phyloP scores from a whole-genome alignment of 2,329 filamentous ascomycete species.

The Dothistroma septosporum region DNA sequence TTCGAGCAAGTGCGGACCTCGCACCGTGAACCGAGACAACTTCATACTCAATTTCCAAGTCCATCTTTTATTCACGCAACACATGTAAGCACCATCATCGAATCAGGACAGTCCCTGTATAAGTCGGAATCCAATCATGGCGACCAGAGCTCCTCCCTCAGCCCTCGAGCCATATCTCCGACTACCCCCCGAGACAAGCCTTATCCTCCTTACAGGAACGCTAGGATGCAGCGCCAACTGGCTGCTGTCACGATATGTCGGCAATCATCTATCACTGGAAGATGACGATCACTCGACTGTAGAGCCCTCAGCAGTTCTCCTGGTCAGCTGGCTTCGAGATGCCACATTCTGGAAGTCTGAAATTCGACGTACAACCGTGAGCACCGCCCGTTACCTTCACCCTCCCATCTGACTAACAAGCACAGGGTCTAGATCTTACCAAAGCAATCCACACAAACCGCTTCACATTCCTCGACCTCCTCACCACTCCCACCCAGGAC shows the following conservation, averaged over 20 bases:
- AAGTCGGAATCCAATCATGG: constrained; percentile 10
- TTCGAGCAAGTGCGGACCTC: neutral
- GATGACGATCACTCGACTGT: constrained; percentile 29
- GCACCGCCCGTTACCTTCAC: neutral
- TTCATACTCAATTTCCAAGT: neutral
- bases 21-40: neutral
- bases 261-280: constrained; percentile 40
- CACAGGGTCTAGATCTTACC: constrained; percentile 67
- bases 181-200: constrained; percentile 55
- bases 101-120: neutral
- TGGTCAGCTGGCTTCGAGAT: constrained; percentile 80
- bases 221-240: constrained; percentile 52
- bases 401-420: neutral
- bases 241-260: constrained; percentile 52
- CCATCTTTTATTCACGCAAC: neutral
- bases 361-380: constrained; percentile 32
- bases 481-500: constrained; percentile 35
- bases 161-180: constrained; percentile 62
- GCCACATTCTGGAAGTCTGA: constrained; percentile 73
- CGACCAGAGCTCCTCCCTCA: constrained; percentile 46
- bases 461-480: constrained; percentile 72
- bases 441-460: constrained; percentile 53
- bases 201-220: constrained; percentile 65
- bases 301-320: constrained; percentile 49
- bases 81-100: neutral